Base-by-base conservation (phyloP, 257 asterid genomes). In the Solanum medicagineum region DNA sequence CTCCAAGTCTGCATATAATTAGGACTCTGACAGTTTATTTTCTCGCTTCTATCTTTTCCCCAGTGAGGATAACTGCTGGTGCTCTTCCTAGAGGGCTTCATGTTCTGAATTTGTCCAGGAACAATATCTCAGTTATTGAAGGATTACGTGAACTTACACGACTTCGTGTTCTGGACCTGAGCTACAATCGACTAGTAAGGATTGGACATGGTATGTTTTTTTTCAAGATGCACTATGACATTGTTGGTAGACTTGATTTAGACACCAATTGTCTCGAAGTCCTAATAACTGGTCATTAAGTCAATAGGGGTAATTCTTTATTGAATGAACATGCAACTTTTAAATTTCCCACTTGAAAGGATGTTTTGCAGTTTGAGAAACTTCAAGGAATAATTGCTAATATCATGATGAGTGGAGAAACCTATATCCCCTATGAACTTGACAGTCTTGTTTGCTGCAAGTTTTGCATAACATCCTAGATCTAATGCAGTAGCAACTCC, bases 71-170 rank as follows among this genome's bases (percentile, higher is more conserved):
- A 51, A 93, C 98, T 85, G 92, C 97, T 87, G 99, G 99, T 83
- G 91, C 98, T 87, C 96, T 96, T 65, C 99, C 99, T 82, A 93
- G 97, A 68, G 99, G 98, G 87, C 97, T 96, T 53, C 99, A 94
- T 89, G 83, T 92, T 89, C 81, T 95, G 92, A 95, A 95, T 88
- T 92, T 97, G 83, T 95, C 99, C n/a, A 94, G 91, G 86, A 97
- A 97, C 91, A 97, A 68, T 84, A 93, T 97, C 86, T 90, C 98
- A 87, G 90, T 92, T 81, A 90, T 97, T 68, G 99, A 97, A 91
- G 99, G 98, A 84, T 75, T 95, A 82, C 93, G 98, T 62, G 98
- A 97, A 79, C 98, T 97, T 82, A 91, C 97, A 45, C 91, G 99
- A 65, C 94, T 97, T 65, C 99, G 99, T 60, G 94, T 94, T 81